Percentiles rank a stretch among this genome's conserved stretches.
Conservation (phyloP, 768 basidiomycete species). For the Hericium rajendrae region DNA sequence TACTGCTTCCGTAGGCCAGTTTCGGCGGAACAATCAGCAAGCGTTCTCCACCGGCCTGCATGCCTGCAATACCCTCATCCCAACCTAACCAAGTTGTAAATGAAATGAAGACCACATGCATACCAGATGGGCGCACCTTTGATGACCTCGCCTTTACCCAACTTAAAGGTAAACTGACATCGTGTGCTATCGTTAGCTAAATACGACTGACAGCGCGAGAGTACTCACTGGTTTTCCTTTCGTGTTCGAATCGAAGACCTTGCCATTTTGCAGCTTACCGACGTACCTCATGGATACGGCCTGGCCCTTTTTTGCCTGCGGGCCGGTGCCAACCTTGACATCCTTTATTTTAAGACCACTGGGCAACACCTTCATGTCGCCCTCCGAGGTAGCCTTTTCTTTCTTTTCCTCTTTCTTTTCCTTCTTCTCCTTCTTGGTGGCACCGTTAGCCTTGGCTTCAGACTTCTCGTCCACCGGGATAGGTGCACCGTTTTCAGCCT, state of each 20-base stretch:
- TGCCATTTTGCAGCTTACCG: slow-evolving; percentile 75
- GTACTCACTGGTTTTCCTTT: slow-evolving; percentile 75
- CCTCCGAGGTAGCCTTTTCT: slow-evolving; percentile 18
- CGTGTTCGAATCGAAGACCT: slow-evolving; percentile 70
- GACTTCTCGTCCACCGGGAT: slow-evolving; percentile 19
- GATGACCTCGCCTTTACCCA: slow-evolving; percentile 89
- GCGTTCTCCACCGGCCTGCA: slow-evolving; percentile 88
- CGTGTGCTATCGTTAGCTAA: too few species aligned
- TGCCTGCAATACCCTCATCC: slow-evolving; percentile 88
- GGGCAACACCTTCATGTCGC: slow-evolving; percentile 36
- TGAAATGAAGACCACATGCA: not conserved
- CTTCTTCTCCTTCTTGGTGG: slow-evolving; percentile 30
- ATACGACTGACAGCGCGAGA: not conserved
- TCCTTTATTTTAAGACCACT: slow-evolving; percentile 76
- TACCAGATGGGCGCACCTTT: slow-evolving; percentile 42
- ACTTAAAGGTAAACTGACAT: slow-evolving; percentile 58
- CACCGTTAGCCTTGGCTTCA: slow-evolving; percentile 17
- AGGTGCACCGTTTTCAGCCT: slow-evolving; percentile 44
- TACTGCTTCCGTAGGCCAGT: slow-evolving; percentile 64
- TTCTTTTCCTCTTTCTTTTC: slow-evolving; percentile 12
- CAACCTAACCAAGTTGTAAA: slow-evolving; percentile 42
- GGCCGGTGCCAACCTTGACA: slow-evolving; percentile 71
- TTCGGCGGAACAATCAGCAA: slow-evolving; percentile 62
- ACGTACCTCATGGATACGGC: slow-evolving; percentile 84
- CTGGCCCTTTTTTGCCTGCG: slow-evolving; percentile 78